Conservation (phyloP, 225 moss, liverwort and hornwort genomes). For the Pseudoscleropodium purum region DNA sequence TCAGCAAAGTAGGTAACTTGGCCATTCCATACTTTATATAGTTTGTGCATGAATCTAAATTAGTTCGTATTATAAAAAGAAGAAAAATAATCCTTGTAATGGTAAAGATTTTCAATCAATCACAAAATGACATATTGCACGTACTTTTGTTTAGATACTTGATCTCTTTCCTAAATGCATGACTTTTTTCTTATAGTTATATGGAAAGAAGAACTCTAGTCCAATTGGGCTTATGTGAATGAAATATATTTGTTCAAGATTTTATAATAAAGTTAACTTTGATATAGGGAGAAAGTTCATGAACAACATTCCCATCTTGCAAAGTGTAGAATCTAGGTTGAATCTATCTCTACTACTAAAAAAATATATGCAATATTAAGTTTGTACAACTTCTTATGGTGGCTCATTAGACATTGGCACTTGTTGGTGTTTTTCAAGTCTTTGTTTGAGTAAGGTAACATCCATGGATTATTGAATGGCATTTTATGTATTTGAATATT, state of each 20-base stretch:
- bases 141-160: not conserved
- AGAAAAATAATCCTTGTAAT: not conserved
- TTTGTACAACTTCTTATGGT: not conserved
- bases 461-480: not conserved
- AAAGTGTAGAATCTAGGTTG: not conserved
- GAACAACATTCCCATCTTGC: rapidly evolving
- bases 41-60: not conserved
- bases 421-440: not conserved
- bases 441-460: not conserved
- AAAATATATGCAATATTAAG: not conserved
- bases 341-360: not conserved
- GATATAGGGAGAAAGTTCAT: not conserved
- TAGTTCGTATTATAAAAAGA: not conserved
- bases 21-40: not conserved
- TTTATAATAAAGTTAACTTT: not conserved
- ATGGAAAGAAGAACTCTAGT: not conserved
- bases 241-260: not conserved
- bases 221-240: not conserved
- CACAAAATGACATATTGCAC: not conserved
- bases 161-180: too few relatives aligned
- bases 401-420: not conserved
- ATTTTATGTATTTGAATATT: not conserved
- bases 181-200: not conserved
- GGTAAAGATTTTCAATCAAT: not conserved
- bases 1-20: not conserved